phyloP scores from a whole-genome alignment of 768 basidiomycete species.

The Tephrocybe sp. region DNA sequence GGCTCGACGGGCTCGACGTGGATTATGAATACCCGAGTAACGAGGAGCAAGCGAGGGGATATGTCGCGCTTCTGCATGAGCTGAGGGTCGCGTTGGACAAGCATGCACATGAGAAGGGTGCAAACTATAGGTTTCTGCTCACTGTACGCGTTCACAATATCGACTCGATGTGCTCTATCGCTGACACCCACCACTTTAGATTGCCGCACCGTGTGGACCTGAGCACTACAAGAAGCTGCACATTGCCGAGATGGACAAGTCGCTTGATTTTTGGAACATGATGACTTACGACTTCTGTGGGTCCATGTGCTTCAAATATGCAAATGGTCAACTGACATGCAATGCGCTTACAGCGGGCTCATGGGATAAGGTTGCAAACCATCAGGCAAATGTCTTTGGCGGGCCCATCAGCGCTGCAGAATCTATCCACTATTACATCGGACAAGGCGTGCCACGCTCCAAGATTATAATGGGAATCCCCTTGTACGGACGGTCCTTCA shows the following conservation, averaged over 20 bases:
- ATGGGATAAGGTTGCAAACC: slow-evolving; percentile 69
- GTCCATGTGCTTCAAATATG: slow-evolving; percentile 19
- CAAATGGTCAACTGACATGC: neutral
- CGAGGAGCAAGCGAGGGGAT: slow-evolving; percentile 76
- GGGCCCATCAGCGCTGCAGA: slow-evolving; percentile 61
- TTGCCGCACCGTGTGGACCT: slow-evolving; percentile 91
- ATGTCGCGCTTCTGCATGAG: slow-evolving; percentile 78
- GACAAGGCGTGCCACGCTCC: slow-evolving; percentile 67
- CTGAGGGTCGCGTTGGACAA: slow-evolving; percentile 74
- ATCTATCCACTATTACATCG: slow-evolving; percentile 69
- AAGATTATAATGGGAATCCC: slow-evolving; percentile 93
- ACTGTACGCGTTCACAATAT: slow-evolving; percentile 54
- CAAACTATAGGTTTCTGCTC: slow-evolving; percentile 65
- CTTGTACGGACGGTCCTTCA: slow-evolving; percentile 91
- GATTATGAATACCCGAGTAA: slow-evolving; percentile 94
- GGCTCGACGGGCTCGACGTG: slow-evolving; percentile 88
- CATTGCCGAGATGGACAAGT: slow-evolving; percentile 81
- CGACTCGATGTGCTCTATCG: neutral
- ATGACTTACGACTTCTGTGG: slow-evolving; percentile 90
- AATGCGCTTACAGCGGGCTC: slow-evolving; percentile 57
- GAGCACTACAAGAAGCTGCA: slow-evolving; percentile 81
- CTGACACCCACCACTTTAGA: slow-evolving; percentile 38
- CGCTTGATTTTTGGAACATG: slow-evolving; percentile 95
- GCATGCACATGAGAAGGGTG: slow-evolving; percentile 60
- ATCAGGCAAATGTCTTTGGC: slow-evolving; percentile 87